phyloP scores from a whole-genome alignment of 1,139 yeast genomes.

The Nakaseomyces uthaithaninus region DNA sequence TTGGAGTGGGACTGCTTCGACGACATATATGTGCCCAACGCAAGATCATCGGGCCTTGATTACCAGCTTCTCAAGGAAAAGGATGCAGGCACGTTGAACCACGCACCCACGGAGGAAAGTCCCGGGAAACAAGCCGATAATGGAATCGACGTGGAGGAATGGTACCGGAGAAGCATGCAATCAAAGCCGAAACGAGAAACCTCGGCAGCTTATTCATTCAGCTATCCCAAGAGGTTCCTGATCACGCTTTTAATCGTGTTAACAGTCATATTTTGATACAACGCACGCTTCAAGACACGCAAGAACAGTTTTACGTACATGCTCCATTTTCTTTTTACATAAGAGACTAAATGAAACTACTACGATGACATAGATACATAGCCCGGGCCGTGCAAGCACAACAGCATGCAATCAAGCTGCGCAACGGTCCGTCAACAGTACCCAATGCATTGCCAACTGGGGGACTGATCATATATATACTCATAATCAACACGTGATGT shows the following conservation, averaged over 20 bases:
- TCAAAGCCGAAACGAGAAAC: conserved; percentile 2
- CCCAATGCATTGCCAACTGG: too few relatives aligned
- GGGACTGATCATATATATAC: too few relatives aligned
- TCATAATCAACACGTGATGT: too few relatives aligned
- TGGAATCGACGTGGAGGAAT: conserved; percentile 3
- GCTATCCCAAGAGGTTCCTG: not conserved
- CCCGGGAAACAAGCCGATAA: not conserved
- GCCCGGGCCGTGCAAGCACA: too few relatives aligned
- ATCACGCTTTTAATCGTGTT: not conserved
- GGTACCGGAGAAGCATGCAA: conserved; percentile 6
- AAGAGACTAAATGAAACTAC: too few relatives aligned
- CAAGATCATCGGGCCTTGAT: not conserved
- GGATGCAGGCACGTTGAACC: not conserved
- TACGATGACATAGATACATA: too few relatives aligned
- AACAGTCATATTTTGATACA: not conserved
- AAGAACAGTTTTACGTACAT: not conserved
- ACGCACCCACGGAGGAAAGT: not conserved
- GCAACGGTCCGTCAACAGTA: too few relatives aligned
- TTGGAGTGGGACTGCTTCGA: conserved; percentile 8
- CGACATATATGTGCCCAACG: not conserved
- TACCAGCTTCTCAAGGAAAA: not conserved
- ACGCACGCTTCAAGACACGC: not conserved
- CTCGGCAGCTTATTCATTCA: not conserved
- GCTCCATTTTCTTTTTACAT: too few relatives aligned
- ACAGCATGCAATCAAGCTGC: too few relatives aligned